Evolutionary conservation across 371 early-diverging fungal genomes (phyloP).

Genomic region (Mucor mucedo): DNA sequence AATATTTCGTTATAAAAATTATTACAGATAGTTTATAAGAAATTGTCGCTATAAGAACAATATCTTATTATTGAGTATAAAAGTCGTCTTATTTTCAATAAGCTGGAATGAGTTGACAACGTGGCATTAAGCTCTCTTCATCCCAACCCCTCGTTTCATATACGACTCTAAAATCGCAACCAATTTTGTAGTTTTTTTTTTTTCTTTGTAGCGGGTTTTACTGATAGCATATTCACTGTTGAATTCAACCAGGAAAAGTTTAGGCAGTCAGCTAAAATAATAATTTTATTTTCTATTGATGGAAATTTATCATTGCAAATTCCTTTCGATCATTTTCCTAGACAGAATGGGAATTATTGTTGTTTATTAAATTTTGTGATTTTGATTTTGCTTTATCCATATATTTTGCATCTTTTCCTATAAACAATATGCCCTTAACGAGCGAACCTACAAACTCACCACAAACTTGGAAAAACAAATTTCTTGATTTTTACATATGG

Average conservation of each 20-base stretch:
- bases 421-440: constrained; percentile 2
- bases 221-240: not conserved
- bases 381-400: not conserved
- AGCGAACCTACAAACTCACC: not conserved
- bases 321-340: not conserved
- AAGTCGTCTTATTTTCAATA: no score
- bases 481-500: constrained; percentile 17
- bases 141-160: no score
- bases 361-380: not conserved
- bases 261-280: not conserved
- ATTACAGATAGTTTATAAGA: no score
- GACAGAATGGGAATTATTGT: constrained; percentile 12
- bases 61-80: no score
- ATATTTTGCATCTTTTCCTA: not conserved
- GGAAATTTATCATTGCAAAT: not conserved
- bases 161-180: no score
- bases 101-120: no score
- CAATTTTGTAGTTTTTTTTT: no score
- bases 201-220: no score
- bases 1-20: no score
- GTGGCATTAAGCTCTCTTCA: no score
- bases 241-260: not conserved
- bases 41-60: no score
- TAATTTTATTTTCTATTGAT: not conserved
- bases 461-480: constrained; percentile 10